Evolutionary conservation across 1,139 yeast species (phyloP).

Genomic region (Magnusiomyces tetraspermus): DNA sequence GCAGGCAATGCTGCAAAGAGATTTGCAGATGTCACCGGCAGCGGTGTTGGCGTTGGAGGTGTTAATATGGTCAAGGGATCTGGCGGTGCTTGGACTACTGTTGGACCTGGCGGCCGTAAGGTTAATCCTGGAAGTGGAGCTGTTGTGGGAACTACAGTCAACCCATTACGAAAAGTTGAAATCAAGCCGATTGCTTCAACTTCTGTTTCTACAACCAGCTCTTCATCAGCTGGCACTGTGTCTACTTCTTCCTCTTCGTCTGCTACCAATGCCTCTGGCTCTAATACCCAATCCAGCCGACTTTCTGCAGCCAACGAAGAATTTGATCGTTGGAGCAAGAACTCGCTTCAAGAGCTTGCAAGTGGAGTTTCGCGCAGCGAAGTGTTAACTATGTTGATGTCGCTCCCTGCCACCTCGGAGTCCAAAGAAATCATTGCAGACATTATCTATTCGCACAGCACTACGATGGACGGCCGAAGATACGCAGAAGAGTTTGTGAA

Average conservation of each 20-base stretch:
- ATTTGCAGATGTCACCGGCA: neutral
- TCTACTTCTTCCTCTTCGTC: constrained; percentile 26
- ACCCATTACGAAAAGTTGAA: constrained; percentile 18
- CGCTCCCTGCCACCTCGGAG: constrained; percentile 66
- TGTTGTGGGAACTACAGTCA: constrained; percentile 16
- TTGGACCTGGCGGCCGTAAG: constrained; percentile 29
- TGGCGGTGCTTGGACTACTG: constrained; percentile 34
- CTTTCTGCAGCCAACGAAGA: constrained; percentile 39
- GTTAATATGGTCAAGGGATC: neutral
- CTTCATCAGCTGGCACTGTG: constrained; percentile 25
- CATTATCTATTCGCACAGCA: constrained; percentile 80
- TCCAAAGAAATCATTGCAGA: constrained; percentile 83
- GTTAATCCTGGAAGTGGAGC: constrained; percentile 20
- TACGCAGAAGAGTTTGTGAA: constrained; percentile 85
- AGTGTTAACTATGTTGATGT: constrained; percentile 67
- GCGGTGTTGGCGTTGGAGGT: neutral
- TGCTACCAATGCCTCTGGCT: no score
- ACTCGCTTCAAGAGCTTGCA: constrained; percentile 58
- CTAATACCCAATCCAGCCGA: constrained; percentile 27
- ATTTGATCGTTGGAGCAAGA: constrained; percentile 76
- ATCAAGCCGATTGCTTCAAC: constrained; percentile 14
- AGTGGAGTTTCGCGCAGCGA: constrained; percentile 55
- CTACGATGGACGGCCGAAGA: constrained; percentile 90
- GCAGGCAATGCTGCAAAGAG: neutral
- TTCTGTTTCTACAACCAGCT: constrained; percentile 15